Percentiles rank a stretch among this genome's conserved stretches.
phyloP scores from a whole-genome alignment of 2,329 filamentous ascomycete genomes.

The Calcarisporium arbuscula region DNA sequence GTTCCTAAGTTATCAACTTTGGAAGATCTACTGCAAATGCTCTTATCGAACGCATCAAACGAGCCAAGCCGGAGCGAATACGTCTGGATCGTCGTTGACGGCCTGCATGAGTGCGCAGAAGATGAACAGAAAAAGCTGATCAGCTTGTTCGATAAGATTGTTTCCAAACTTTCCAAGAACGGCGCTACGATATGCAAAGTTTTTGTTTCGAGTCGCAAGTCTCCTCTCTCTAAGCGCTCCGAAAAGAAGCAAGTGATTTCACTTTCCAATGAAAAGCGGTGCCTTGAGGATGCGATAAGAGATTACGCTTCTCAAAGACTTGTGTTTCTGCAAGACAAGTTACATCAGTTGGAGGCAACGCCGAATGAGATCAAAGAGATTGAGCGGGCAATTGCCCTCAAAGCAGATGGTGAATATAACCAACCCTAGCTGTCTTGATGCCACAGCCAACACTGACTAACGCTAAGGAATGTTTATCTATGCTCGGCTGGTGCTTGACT shows the following conservation, averaged over 20 bases:
- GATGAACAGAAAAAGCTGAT: neutral
- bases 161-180: no score
- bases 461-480: constrained; percentile 30
- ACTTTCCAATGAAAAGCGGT: neutral
- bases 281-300: neutral
- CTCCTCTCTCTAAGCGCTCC: neutral
- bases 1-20: no score
- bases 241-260: neutral
- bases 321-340: neutral
- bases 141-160: neutral
- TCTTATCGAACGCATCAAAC: no score
- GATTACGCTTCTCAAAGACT: constrained; percentile 3
- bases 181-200: constrained; percentile 1
- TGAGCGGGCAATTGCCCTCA: constrained; percentile 12
- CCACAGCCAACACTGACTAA: neutral
- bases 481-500: constrained; percentile 27
- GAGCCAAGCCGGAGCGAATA: neutral
- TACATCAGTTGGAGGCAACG: constrained; percentile 6
- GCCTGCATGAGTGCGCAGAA: constrained; percentile 2
- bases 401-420: constrained; percentile 22
- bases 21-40: no score
- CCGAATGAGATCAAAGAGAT: constrained; percentile 11
- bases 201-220: constrained; percentile 1
- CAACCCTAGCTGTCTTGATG: neutral
- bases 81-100: constrained; percentile 3